A percentile compares a stretch with the other conserved stretches of the same genome.
Evolutionary conservation across 805 yeast genomes (phyloP).

Genomic region (Starmerella etchellsii): DNA sequence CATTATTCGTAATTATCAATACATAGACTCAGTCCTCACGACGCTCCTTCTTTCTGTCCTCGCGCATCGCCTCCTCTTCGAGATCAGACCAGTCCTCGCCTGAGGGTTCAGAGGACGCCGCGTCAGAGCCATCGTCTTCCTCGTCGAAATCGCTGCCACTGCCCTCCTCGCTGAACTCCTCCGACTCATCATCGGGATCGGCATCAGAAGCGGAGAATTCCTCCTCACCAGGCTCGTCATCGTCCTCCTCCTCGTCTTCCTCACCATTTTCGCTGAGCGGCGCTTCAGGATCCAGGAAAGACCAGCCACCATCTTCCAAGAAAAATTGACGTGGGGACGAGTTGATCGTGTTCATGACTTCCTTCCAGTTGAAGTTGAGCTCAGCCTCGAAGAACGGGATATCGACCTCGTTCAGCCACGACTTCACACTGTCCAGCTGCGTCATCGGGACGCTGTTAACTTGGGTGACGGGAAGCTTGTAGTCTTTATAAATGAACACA

Average conservation of each 20-base stretch:
- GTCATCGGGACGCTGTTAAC: slow-evolving; percentile 92
- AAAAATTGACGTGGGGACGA: slow-evolving; percentile 93
- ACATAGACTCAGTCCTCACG: slow-evolving; percentile 4
- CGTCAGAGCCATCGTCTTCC: slow-evolving; percentile 27
- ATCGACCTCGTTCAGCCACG: slow-evolving; percentile 96
- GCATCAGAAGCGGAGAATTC: slow-evolving; percentile 52
- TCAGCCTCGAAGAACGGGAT: slow-evolving; percentile 91
- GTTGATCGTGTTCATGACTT: slow-evolving; percentile 85
- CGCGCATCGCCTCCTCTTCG: slow-evolving; percentile 39
- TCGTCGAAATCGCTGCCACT: slow-evolving; percentile 19
- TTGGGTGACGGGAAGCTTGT: slow-evolving; percentile 74
- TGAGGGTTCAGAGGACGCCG: slow-evolving; percentile 22
- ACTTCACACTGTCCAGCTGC: slow-evolving; percentile 78
- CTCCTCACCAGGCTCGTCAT: slow-evolving; percentile 55
- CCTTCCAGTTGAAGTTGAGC: slow-evolving; percentile 87
- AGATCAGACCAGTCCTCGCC: slow-evolving; percentile 48
- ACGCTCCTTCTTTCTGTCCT: slow-evolving; percentile 21
- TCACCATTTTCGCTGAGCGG: slow-evolving; percentile 48
- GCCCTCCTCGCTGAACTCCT: slow-evolving; percentile 24
- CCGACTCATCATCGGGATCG: slow-evolving; percentile 34
- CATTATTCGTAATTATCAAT: too few relatives aligned
- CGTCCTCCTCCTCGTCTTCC: slow-evolving; percentile 37
- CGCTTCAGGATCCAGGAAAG: slow-evolving; percentile 73
- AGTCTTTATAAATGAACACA: slow-evolving; percentile 93
- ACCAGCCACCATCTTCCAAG: slow-evolving; percentile 84